phyloP scores from a whole-genome alignment of 2,329 filamentous ascomycete genomes.

The Berkeleyomyces rouxiae region DNA sequence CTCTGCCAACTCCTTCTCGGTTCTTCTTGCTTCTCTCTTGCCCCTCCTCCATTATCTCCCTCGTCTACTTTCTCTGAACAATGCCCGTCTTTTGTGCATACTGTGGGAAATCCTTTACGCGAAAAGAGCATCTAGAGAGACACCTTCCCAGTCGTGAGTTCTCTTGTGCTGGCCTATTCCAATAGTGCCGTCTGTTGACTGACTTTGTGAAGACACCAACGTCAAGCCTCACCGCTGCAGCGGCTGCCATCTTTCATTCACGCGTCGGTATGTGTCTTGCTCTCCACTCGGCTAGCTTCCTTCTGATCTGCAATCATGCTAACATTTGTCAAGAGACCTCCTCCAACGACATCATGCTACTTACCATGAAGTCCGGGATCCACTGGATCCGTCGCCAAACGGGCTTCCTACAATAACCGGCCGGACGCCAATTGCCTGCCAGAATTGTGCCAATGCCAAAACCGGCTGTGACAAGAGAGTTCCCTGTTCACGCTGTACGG shows the following conservation, averaged over 20 bases:
- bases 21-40: not conserved
- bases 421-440: slow-evolving; percentile 25
- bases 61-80: not conserved
- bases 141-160: slow-evolving; percentile 35
- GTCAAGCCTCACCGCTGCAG: slow-evolving; percentile 36
- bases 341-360: slow-evolving; percentile 34
- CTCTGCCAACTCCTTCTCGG: not conserved
- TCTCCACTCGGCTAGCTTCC: not conserved
- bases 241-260: slow-evolving; percentile 33
- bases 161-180: not conserved
- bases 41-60: not conserved
- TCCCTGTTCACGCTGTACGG: slow-evolving; percentile 24
- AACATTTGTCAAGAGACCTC: slow-evolving; percentile 26
- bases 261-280: slow-evolving; percentile 26
- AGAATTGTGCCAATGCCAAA: slow-evolving; percentile 25
- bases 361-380: slow-evolving; percentile 33
- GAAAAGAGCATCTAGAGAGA: slow-evolving; percentile 40
- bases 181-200: slow-evolving; percentile 7
- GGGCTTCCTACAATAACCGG: slow-evolving; percentile 27
- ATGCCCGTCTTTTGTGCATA: slow-evolving; percentile 32
- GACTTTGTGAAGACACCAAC: slow-evolving; percentile 30
- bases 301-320: not conserved
- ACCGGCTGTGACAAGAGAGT: slow-evolving; percentile 25
- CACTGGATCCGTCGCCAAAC: slow-evolving; percentile 28
- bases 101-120: slow-evolving; percentile 37